Evolutionary conservation across 179 eudicot genomes (phyloP), one percentile per base, ranked within the genome.

Genomic region (Carnegiea gigantea): DNA sequence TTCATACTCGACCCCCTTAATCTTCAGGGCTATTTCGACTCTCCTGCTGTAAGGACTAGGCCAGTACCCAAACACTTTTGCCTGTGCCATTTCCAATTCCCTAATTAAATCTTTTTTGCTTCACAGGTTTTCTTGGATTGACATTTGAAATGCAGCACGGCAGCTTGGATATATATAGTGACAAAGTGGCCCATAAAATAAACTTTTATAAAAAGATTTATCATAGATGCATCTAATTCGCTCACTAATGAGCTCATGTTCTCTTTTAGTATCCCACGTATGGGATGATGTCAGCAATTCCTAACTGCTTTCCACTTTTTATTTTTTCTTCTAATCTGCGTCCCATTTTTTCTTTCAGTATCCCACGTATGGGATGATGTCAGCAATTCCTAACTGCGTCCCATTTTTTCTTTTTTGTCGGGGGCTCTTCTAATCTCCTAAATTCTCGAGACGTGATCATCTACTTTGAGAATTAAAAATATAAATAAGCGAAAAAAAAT

Each of bases 21-120:
- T 23, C 24, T 84, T 71, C 0, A 84, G 73, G 10, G 86, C 83
- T 43, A 80, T 71, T 60, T 84, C 86, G 2, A 84, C 70, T 72
- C 83, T 84, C 23, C 12, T 72, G 15, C 78, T 84, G 30, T 9
- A 48, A 40, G 81, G 81, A 84, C 86, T 77, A 17, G 49, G 64
- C 77, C 80, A 80, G 20, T 24, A 80, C n/a, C 86, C 86, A 62
- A 26, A 70, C 43, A 84, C 60, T 68, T 59, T 80, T 18, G 77
- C 80, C 76, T 78, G 24, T 76, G 43, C 77, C 86, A 83, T 83
- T 38, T 24, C 8, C 17, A 60, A 49, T 33, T 17, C 57, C 57
- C 57, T 51, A 51, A 51, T 51, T 51, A 49, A 49, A 33, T 49
- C 53, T 13, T 33, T 49, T 9, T 13, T 49, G 53, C 53, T 49